Evolutionary conservation across 768 basidiomycete species (phyloP).

Genomic region (Tubosaeta sp.): DNA sequence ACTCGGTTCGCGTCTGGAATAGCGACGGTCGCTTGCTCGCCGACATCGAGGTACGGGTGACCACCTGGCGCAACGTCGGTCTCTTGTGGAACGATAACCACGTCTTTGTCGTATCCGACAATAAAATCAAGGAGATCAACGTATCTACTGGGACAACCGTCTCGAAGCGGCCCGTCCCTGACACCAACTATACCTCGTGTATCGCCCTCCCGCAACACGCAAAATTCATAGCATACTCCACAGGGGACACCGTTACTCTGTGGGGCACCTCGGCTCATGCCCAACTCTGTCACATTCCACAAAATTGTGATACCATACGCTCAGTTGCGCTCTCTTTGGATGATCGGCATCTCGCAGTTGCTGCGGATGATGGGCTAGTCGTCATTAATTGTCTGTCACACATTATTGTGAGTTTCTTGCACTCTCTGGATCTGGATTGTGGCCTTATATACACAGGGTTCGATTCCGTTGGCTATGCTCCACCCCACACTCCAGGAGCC

Average conservation of each 20-base stretch:
- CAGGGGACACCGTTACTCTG: background rate
- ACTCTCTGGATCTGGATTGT: background rate
- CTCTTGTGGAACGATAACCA: conserved; percentile 1
- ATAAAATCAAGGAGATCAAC: background rate
- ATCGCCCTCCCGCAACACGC: background rate
- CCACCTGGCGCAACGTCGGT: background rate
- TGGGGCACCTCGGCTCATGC: background rate
- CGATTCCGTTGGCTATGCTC: background rate
- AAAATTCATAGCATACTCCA: background rate
- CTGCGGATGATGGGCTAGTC: background rate
- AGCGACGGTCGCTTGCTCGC: conserved; percentile 1
- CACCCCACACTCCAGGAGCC: background rate
- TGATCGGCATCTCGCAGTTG: background rate
- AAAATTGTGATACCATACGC: background rate
- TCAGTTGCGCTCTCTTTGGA: background rate
- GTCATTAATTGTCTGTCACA: background rate
- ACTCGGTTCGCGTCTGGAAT: background rate
- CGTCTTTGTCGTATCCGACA: background rate
- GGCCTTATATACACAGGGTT: background rate
- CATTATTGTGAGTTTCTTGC: background rate
- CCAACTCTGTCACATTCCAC: background rate
- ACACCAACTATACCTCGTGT: background rate
- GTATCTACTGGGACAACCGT: background rate
- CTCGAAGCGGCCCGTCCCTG: background rate
- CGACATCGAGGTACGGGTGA: background rate